Percentiles rank a stretch among this genome's conserved stretches.
Conservation (phyloP, 169 alveolate species). For the Plasmodium berghei region DNA sequence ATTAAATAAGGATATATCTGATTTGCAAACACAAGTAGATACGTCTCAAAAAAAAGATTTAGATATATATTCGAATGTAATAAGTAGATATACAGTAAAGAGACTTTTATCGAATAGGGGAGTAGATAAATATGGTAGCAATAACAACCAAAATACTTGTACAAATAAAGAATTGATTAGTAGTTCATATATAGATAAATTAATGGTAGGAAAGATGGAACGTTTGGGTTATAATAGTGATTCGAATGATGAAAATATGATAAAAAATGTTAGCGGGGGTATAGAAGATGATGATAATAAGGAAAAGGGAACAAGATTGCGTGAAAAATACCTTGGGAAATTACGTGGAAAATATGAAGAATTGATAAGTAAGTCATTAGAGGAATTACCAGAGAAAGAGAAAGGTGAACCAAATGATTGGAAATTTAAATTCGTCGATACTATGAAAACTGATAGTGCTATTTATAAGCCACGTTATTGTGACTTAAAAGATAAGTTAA, state of each 20-base stretch:
- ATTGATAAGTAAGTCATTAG: too few species aligned
- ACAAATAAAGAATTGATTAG: slow-evolving; percentile 1
- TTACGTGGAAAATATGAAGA: too few species aligned
- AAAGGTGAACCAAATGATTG: too few species aligned
- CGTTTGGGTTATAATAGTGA: too few species aligned
- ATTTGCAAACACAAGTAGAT: neutral
- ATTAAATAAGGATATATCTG: slow-evolving; percentile 1
- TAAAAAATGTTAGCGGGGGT: too few species aligned
- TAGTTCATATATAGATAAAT: neutral
- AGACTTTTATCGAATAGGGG: slow-evolving; percentile 12
- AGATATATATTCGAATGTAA: slow-evolving; percentile 6
- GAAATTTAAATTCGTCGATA: neutral
- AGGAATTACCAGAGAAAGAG: too few species aligned
- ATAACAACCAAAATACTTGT: neutral
- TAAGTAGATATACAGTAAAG: slow-evolving; percentile 21
- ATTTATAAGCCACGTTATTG: neutral
- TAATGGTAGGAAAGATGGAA: too few species aligned
- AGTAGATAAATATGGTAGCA: too few species aligned
- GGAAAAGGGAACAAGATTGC: too few species aligned
- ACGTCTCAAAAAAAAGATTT: slow-evolving; percentile 3
- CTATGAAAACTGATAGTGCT: neutral
- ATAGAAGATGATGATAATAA: too few species aligned
- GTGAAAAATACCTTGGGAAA: too few species aligned
- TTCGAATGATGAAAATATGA: too few species aligned
- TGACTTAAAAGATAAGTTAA: neutral